Percentiles rank a stretch among this genome's conserved stretches.
phyloP scores from a whole-genome alignment of 2,329 filamentous ascomycete species.

The Thermoascus crustaceus region DNA sequence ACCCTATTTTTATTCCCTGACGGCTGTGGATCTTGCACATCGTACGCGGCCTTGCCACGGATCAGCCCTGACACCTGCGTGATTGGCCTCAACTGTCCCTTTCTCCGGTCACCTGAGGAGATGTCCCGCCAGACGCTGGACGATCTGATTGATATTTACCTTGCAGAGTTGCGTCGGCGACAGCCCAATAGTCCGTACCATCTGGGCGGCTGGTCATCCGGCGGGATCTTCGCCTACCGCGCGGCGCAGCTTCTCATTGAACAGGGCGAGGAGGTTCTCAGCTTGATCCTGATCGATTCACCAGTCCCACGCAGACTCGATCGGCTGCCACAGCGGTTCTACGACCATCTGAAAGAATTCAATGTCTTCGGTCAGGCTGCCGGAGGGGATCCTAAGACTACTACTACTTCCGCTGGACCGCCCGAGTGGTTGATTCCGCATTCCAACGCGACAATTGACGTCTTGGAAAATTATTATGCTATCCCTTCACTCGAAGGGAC shows the following conservation, averaged over 20 bases:
- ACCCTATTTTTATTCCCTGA: not conserved
- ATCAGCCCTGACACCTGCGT: not conserved
- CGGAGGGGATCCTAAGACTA: too few species aligned
- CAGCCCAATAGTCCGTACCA: constrained; percentile 31
- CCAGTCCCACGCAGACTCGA: too few species aligned
- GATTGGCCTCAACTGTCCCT: constrained; percentile 1
- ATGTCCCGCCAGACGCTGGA: too few species aligned
- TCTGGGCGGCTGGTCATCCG: constrained; percentile 30
- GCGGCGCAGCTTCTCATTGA: constrained; percentile 44
- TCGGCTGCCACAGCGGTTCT: too few species aligned
- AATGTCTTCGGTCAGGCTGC: too few species aligned
- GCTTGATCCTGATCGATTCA: constrained; percentile 53
- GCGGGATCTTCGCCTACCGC: constrained; percentile 31
- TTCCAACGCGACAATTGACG: too few species aligned
- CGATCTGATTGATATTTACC: too few species aligned
- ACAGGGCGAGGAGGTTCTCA: constrained; percentile 45
- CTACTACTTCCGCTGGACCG: too few species aligned
- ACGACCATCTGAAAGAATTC: too few species aligned
- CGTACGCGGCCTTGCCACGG: not conserved
- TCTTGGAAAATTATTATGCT: too few species aligned
- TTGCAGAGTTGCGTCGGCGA: constrained; percentile 20
- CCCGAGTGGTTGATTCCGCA: too few species aligned
- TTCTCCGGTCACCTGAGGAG: not conserved
- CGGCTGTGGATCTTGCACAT: not conserved
- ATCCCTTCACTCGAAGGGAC: too few species aligned